phyloP scores from a whole-genome alignment of 2,329 filamentous ascomycete species.

The Ophiosphaerella herpotricha region DNA sequence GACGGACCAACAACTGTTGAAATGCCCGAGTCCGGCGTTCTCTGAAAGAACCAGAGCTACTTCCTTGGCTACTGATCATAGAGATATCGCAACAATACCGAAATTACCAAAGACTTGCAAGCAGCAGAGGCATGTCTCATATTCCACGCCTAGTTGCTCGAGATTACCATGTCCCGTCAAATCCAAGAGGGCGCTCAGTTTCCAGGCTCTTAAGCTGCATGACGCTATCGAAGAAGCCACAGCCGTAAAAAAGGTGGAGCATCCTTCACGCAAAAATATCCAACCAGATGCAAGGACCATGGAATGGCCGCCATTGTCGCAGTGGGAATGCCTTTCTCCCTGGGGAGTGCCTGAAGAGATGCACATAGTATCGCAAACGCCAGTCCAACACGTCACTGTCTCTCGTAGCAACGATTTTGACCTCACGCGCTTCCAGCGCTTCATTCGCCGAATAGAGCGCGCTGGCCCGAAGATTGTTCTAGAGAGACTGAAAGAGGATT shows the following conservation, averaged over 20 bases:
- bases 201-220: constrained; percentile 28
- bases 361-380: constrained; percentile 17
- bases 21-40: constrained; percentile 32
- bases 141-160: background rate
- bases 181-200: constrained; percentile 22
- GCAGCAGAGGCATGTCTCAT: constrained; percentile 5
- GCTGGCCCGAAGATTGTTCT: constrained; percentile 59
- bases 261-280: constrained; percentile 12
- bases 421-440: constrained; percentile 54
- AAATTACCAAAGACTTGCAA: background rate
- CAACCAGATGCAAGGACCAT: constrained; percentile 17
- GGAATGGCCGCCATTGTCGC: constrained; percentile 35
- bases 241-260: constrained; percentile 6
- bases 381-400: constrained; percentile 18
- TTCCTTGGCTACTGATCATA: constrained; percentile 15
- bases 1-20: constrained; percentile 26
- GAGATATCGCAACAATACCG: constrained; percentile 2
- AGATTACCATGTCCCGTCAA: constrained; percentile 22
- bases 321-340: constrained; percentile 42
- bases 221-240: constrained; percentile 9
- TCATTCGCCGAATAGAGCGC: constrained; percentile 61
- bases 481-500: constrained; percentile 58
- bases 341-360: constrained; percentile 21
- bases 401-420: constrained; percentile 28
- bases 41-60: constrained; percentile 28